Base-by-base conservation (phyloP, 495 filamentous ascomycete genomes). In the Staphylotrichum tortipilum region DNA sequence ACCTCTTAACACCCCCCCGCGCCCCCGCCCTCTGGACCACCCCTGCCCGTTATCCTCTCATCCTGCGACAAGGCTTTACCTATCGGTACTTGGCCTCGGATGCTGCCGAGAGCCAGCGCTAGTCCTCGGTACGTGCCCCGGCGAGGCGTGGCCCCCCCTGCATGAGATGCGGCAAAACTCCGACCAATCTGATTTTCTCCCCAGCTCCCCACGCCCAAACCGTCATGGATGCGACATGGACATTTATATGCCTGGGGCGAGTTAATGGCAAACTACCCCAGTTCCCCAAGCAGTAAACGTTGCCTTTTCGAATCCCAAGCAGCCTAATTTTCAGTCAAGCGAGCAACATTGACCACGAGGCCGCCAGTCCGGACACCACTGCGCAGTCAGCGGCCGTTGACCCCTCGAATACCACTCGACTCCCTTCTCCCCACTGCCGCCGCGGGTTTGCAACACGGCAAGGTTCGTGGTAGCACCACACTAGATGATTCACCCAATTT, bases 71-170 rank as follows among this genome's bases (percentile, higher is more conserved):
- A n/a, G n/a, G n/a, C n/a, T n/a, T n/a, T n/a, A 10, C 4, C 39
- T 42, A 15, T 42, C 39, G 39, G 39, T 42, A 42, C 39, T 42
- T 42, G 39, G 11, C 23, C n/a, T n/a, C 39, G 39, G 39, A 23
- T 28, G 39, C 15, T 17, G 34, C 39, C 24, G 39, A 42, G 22
- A 19, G 18, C 18, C 19, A 39, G 10, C 21, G 6, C 37, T 24
- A 39, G 37, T 21, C 11, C 19, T 37, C 37, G 37, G 37, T 39
- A 39, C 37, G 19, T 28, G 6, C 6, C 26, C 26, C 6, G 10
- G 26, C 26, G n/a, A n/a, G n/a, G n/a, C n/a, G n/a, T n/a, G n/a
- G n/a, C n/a, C n/a, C n/a, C n/a, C n/a, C 11, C 3, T 14, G 23
- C 39, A 42, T 42, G 24, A 41, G 10, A 11, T n/a, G 28, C 39